phyloP scores from a whole-genome alignment of 1,284 basidiomycete species.

The Sanghuangporus weigelae region DNA sequence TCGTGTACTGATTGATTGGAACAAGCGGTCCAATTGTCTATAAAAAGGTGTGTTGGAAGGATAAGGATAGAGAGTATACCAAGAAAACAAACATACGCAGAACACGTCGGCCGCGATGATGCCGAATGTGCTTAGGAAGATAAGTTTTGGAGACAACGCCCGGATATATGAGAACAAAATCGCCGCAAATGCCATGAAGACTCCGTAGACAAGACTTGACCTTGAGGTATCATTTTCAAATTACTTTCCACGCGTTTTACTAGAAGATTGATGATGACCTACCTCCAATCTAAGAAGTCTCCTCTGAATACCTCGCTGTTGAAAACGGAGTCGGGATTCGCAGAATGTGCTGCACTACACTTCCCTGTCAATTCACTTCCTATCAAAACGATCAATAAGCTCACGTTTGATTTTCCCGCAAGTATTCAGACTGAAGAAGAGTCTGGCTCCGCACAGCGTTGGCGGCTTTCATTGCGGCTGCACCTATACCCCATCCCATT shows the following conservation, averaged over 20 bases:
- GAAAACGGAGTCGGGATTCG: slow-evolving; percentile 45
- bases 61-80: neutral
- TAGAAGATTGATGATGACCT: slow-evolving; percentile 22
- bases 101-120: slow-evolving; percentile 59
- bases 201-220: slow-evolving; percentile 57
- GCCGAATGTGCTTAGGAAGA: slow-evolving; percentile 51
- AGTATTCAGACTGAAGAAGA: slow-evolving; percentile 42
- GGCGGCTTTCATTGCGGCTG: slow-evolving; percentile 65
- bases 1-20: slow-evolving; percentile 57
- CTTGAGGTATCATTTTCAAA: slow-evolving; percentile 23
- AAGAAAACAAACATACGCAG: slow-evolving; percentile 35
- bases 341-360: slow-evolving; percentile 37
- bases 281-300: slow-evolving; percentile 60
- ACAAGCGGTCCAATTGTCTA: slow-evolving; percentile 54
- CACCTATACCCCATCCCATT: slow-evolving; percentile 73
- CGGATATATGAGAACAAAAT: slow-evolving; percentile 57
- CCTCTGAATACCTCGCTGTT: slow-evolving; percentile 54
- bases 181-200: slow-evolving; percentile 62
- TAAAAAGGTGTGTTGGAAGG: neutral
- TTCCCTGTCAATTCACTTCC: neutral
- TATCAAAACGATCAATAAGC: slow-evolving; percentile 12
- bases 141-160: slow-evolving; percentile 57
- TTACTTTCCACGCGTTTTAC: neutral
- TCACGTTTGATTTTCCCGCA: slow-evolving; percentile 41
- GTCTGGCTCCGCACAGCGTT: slow-evolving; percentile 47